Conservation (phyloP, 2,329 filamentous ascomycete genomes). For the Sporothrix curviconia region DNA sequence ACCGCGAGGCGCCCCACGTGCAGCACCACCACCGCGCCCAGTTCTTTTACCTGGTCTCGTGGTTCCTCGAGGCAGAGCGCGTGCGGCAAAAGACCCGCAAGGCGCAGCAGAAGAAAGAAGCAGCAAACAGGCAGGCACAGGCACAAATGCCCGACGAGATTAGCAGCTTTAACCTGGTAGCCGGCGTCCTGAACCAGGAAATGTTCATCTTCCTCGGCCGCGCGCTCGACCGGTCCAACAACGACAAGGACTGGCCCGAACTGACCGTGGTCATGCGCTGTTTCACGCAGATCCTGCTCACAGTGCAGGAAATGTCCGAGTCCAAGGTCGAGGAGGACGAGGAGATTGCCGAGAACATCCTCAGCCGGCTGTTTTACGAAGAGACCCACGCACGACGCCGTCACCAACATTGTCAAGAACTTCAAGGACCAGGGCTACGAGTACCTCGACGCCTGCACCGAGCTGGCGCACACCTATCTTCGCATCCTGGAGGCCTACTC, state of each 20-base stretch:
- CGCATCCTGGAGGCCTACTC: slow-evolving; percentile 89
- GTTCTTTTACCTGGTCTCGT: slow-evolving; percentile 86
- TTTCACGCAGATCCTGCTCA: slow-evolving; percentile 88
- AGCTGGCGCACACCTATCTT: slow-evolving; percentile 84
- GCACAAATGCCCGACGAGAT: slow-evolving; percentile 40
- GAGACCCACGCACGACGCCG: slow-evolving; percentile 84
- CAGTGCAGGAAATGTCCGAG: slow-evolving; percentile 84
- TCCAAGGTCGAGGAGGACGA: slow-evolving; percentile 86
- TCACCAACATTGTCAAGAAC: slow-evolving; percentile 71
- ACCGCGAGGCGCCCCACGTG: slow-evolving; percentile 79
- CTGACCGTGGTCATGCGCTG: slow-evolving; percentile 85
- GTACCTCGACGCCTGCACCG: slow-evolving; percentile 86
- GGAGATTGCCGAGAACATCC: slow-evolving; percentile 95
- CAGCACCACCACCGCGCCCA: slow-evolving; percentile 71
- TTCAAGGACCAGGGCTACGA: slow-evolving; percentile 93
- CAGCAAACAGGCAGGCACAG: slow-evolving; percentile 34
- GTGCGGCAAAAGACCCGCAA: slow-evolving; percentile 54
- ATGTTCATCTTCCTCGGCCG: slow-evolving; percentile 86
- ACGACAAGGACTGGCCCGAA: slow-evolving; percentile 81
- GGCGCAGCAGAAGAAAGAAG: slow-evolving; percentile 45
- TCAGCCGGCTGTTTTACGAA: slow-evolving; percentile 97
- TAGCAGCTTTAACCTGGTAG: slow-evolving; percentile 79
- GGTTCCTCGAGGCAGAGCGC: slow-evolving; percentile 86
- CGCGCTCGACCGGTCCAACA: slow-evolving; percentile 69
- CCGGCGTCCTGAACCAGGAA: slow-evolving; percentile 86